Evolutionary conservation across 345 rosid genomes (phyloP).

Genomic region (Ceriops decandra): DNA sequence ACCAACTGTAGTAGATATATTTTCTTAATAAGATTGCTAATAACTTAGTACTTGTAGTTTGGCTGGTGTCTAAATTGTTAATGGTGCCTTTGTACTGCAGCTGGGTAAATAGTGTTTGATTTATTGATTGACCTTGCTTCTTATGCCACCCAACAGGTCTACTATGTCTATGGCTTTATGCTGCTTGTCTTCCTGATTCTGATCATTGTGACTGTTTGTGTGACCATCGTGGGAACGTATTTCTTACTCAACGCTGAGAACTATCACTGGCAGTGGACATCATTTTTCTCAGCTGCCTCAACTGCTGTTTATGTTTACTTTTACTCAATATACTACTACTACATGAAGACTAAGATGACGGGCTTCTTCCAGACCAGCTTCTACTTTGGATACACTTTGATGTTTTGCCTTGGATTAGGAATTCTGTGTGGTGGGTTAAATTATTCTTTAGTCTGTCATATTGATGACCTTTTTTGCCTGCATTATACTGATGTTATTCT

Average conservation of each 20-base stretch:
- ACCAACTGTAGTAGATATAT: not conserved
- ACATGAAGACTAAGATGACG: constrained; percentile 89
- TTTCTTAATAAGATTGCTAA: not conserved
- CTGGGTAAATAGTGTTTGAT: not conserved
- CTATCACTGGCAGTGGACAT: constrained; percentile 98
- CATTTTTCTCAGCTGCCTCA: constrained; percentile 91
- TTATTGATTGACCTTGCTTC: not conserved
- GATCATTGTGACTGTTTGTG: constrained; percentile 79
- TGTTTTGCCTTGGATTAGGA: constrained; percentile 94
- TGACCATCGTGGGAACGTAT: constrained; percentile 88
- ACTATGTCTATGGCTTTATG: constrained; percentile 94
- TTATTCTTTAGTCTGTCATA: not conserved
- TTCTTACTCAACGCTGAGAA: constrained; percentile 93
- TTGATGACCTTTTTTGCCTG: not conserved
- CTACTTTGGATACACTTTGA: constrained; percentile 93
- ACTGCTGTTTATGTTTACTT: constrained; percentile 86
- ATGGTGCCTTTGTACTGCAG: not conserved
- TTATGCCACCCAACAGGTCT: constrained; percentile 49
- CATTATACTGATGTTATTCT: not conserved
- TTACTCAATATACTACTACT: constrained; percentile 88
- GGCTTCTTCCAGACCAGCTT: constrained; percentile 98
- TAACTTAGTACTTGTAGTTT: too few relatives aligned
- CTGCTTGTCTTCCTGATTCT: constrained; percentile 83
- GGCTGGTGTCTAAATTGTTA: too few relatives aligned
- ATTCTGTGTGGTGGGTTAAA: constrained; percentile 77